Conservation (phyloP, 495 filamentous ascomycete genomes). For the Aspergillus egyptiacus region DNA sequence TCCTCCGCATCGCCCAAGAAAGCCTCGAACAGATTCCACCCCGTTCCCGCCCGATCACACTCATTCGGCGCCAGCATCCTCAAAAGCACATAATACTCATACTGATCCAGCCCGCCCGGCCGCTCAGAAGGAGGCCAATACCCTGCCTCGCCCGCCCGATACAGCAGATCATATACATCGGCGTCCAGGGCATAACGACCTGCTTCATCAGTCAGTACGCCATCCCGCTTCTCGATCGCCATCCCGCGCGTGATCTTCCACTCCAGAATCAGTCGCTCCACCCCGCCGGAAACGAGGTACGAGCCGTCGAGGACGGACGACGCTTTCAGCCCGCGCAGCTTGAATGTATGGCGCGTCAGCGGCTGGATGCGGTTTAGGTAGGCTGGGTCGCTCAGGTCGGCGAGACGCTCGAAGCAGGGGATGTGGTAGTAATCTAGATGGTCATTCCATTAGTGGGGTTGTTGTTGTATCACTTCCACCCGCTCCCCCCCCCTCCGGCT, state of each 20-base stretch:
- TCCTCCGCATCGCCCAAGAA: neutral
- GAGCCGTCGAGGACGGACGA: slow-evolving; percentile 1
- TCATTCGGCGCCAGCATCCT: neutral
- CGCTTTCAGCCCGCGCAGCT: slow-evolving; percentile 2
- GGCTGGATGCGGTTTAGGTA: slow-evolving; percentile 5
- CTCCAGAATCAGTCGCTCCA: neutral
- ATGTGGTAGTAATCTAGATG: slow-evolving; percentile 6
- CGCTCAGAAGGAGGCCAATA: neutral
- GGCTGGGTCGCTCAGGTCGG: neutral
- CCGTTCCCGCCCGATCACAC: neutral
- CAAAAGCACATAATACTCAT: slow-evolving; percentile 1
- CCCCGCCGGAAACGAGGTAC: neutral
- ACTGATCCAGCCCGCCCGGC: neutral
- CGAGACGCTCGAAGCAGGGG: slow-evolving; percentile 1
- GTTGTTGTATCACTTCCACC: too few species aligned
- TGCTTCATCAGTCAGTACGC: neutral
- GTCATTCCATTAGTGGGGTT: neutral
- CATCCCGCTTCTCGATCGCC: slow-evolving; percentile 2
- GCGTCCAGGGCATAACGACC: neutral
- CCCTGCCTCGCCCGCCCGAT: neutral
- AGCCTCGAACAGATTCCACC: slow-evolving; percentile 4
- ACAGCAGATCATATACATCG: neutral
- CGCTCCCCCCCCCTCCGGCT: too few species aligned
- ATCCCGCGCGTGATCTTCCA: slow-evolving; percentile 4
- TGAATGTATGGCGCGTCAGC: slow-evolving; percentile 4